Conservation (phyloP, 768 basidiomycete species). For the Podaxis pistillaris region DNA sequence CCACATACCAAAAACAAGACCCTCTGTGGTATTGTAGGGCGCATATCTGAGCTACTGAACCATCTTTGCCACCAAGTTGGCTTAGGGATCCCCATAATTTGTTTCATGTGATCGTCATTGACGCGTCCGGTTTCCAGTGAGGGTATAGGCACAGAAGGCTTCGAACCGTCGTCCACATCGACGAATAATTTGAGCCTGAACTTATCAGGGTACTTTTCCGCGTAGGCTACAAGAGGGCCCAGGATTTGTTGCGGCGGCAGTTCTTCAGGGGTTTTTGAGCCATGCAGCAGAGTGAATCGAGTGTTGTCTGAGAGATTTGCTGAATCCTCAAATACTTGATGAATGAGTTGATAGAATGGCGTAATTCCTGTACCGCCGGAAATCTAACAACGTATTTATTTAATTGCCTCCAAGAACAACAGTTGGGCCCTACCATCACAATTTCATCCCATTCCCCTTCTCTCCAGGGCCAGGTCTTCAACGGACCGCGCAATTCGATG, state of each 20-base stretch:
- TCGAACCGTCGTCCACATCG: constrained; percentile 40
- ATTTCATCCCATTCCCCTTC: constrained; percentile 70
- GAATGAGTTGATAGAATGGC: constrained; percentile 78
- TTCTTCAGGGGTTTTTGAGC: constrained; percentile 57
- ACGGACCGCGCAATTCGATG: constrained; percentile 76
- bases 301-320: constrained; percentile 32
- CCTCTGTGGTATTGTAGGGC: constrained; percentile 28
- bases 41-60: constrained; percentile 22
- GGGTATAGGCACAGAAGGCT: constrained; percentile 19
- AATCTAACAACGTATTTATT: constrained; percentile 44
- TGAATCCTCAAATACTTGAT: constrained; percentile 45
- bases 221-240: constrained; percentile 46
- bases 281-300: constrained; percentile 72
- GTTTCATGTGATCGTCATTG: constrained; percentile 44
- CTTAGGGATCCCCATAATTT: constrained; percentile 32
- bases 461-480: constrained; percentile 63
- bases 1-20: constrained; percentile 78
- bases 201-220: constrained; percentile 49
- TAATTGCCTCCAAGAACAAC: background rate
- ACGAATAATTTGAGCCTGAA: constrained; percentile 65
- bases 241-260: constrained; percentile 69
- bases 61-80: constrained; percentile 33
- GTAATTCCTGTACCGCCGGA: constrained; percentile 89
- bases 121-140: constrained; percentile 52
- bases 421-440: constrained; percentile 55